These are phyloP conservation scores for Vitis hybrid DNA, from an alignment of 177 flowering plant genomes.

Conservation along the genomic window DNA sequence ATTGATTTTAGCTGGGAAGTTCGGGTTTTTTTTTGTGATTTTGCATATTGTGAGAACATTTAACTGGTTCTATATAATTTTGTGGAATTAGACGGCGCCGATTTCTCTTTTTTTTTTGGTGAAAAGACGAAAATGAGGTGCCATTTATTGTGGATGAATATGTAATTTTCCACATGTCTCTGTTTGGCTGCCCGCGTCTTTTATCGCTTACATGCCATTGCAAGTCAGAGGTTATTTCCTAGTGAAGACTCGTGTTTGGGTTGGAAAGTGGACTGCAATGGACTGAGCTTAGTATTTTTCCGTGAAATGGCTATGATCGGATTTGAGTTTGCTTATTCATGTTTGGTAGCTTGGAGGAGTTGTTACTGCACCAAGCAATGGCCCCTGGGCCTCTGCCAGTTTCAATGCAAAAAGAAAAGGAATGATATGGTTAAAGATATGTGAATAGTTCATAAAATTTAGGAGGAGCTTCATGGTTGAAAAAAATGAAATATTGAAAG, in stretches of 20 bases:
- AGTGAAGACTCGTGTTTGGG: neutral
- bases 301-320: too few relatives aligned
- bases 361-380: too few relatives aligned
- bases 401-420: neutral
- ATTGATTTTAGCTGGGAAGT: neutral
- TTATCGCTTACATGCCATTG: neutral
- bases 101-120: neutral
- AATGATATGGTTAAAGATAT: neutral
- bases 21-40: neutral
- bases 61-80: neutral
- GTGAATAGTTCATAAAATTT: neutral
- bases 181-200: neutral
- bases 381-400: neutral
- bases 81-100: neutral
- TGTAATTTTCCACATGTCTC: neutral
- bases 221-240: neutral
- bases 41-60: neutral
- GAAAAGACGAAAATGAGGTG: neutral
- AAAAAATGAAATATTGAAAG: neutral
- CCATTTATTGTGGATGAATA: neutral
- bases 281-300: neutral
- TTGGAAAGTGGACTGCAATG: neutral
- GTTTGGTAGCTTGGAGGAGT: neutral
- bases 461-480: neutral
- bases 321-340: neutral